A percentile compares a stretch with the other conserved stretches of the same genome.
Evolutionary conservation across 306 rosid species (phyloP).

Genomic region (Spatholobus suberectus): DNA sequence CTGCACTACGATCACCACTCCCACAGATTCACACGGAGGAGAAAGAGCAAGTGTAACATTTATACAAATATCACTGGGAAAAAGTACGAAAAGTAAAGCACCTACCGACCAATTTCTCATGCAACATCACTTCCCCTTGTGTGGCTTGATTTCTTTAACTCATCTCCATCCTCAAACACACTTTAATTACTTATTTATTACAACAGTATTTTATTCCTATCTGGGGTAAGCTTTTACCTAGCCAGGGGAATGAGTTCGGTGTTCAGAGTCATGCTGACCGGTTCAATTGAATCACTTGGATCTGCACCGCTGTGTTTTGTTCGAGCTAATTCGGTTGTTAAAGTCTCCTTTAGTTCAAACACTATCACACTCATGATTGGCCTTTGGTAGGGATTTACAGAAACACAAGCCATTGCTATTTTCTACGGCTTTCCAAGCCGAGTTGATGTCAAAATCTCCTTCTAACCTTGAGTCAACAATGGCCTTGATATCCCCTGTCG

Average conservation of each 20-base stretch:
- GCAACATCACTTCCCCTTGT: too few relatives aligned
- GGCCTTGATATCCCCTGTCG: conserved; percentile 40
- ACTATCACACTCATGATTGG: conserved; percentile 53
- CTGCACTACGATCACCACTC: too few relatives aligned
- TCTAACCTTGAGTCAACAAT: conserved; percentile 49
- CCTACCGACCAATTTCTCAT: too few relatives aligned
- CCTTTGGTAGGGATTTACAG: conserved; percentile 35
- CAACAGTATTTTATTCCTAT: background rate
- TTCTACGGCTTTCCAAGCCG: conserved; percentile 58
- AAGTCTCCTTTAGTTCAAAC: conserved; percentile 46
- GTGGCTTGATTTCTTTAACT: background rate
- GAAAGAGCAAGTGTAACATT: too few relatives aligned
- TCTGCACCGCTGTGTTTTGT: background rate
- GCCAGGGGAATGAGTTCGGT: background rate
- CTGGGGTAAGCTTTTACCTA: background rate
- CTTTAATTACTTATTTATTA: too few relatives aligned
- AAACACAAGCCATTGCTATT: conserved; percentile 54
- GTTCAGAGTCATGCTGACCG: background rate
- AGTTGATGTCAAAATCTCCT: conserved; percentile 37
- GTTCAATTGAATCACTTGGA: background rate
- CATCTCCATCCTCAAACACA: background rate
- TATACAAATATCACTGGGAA: too few relatives aligned
- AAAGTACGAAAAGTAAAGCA: too few relatives aligned
- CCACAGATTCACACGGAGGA: too few relatives aligned
- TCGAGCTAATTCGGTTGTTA: conserved; percentile 32